Conservation (phyloP, 106 monocot species). For the Dioscorea dumetorum region DNA sequence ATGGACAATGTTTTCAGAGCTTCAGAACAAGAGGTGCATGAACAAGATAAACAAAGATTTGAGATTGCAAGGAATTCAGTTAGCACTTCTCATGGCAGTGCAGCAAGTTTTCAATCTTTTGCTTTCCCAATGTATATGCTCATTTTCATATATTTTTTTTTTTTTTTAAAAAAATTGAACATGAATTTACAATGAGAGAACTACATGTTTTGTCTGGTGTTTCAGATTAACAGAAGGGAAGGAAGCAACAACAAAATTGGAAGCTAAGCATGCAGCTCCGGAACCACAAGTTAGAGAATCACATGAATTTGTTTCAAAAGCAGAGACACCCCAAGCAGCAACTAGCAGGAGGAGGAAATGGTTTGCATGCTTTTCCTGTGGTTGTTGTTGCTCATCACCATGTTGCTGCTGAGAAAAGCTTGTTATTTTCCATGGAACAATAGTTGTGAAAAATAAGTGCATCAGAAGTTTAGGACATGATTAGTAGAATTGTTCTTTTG, state of each 20-base stretch:
- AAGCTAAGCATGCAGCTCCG: not conserved
- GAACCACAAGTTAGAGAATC: not conserved
- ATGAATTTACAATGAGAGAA: not conserved
- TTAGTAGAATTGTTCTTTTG: too few species aligned
- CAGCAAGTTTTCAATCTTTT: slow-evolving; percentile 43
- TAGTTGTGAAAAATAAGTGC: too few species aligned
- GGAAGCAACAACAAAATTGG: not conserved
- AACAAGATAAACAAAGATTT: not conserved
- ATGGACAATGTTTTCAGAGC: slow-evolving; percentile 28
- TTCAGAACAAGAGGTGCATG: slow-evolving; percentile 11
- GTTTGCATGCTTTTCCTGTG: not conserved
- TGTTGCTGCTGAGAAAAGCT: not conserved
- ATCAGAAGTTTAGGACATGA: too few species aligned
- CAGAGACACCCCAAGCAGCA: not conserved
- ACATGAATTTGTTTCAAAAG: not conserved
- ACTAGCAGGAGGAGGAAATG: not conserved
- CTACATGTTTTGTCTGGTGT: not conserved
- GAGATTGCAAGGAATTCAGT: not conserved
- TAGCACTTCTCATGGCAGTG: slow-evolving; percentile 43
- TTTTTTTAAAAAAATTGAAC: not conserved
- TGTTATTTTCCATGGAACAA: too few species aligned
- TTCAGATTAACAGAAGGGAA: not conserved
- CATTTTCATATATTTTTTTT: not conserved
- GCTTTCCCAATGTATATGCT: slow-evolving; percentile 54
- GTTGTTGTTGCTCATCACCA: not conserved